Evolutionary conservation across 2,329 filamentous ascomycete genomes (phyloP).

Genomic region (Ophiostoma tasmaniense): DNA sequence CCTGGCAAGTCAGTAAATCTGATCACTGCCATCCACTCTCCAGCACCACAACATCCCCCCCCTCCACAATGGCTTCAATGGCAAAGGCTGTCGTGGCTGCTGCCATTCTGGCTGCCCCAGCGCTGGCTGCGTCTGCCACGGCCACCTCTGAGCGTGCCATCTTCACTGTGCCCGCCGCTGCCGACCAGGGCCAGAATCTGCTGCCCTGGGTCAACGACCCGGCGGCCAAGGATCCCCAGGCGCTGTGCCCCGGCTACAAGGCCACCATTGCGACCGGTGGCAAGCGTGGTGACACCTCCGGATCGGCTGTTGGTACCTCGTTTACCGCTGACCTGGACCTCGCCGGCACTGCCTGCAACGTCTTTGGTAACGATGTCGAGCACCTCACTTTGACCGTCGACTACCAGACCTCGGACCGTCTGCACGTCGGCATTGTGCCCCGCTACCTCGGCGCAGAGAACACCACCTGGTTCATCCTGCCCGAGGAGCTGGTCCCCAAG

Average conservation of each 20-base stretch:
- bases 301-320: conserved; percentile 24
- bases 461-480: conserved; percentile 57
- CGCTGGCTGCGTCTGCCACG: conserved; percentile 3
- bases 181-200: conserved; percentile 37
- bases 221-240: conserved; percentile 52
- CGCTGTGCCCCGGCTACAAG: conserved; percentile 59
- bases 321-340: conserved; percentile 63
- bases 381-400: conserved; percentile 58
- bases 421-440: conserved; percentile 63
- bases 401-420: conserved; percentile 37
- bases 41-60: background rate
- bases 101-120: background rate
- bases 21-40: background rate
- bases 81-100: conserved; percentile 1
- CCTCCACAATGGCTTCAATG: background rate
- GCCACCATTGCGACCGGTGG: conserved; percentile 47
- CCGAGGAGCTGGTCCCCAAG: conserved; percentile 53
- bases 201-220: conserved; percentile 59
- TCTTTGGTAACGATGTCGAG: conserved; percentile 68
- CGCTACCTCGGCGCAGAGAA: conserved; percentile 54
- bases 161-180: conserved; percentile 40
- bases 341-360: conserved; percentile 63
- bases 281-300: background rate
- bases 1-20: background rate
- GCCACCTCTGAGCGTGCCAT: conserved; percentile 15